Conservation (phyloP, 2,329 filamentous ascomycete species). For the Proliferodiscus dingleyae region DNA sequence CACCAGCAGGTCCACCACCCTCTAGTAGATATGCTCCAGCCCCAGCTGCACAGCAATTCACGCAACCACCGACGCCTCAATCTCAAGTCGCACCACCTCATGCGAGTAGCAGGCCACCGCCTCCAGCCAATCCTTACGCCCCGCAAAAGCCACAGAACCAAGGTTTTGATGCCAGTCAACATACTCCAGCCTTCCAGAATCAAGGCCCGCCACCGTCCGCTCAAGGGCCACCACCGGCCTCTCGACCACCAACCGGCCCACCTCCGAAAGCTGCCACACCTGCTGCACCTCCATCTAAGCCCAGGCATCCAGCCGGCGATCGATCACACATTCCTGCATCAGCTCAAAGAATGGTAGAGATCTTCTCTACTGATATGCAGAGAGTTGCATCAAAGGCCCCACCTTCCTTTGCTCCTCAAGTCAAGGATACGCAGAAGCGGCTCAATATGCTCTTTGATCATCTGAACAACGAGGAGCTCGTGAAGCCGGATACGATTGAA, state of each 20-base stretch:
- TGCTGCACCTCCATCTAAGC: slow-evolving; percentile 47
- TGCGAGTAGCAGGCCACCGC: slow-evolving; percentile 39
- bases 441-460: slow-evolving; percentile 94
- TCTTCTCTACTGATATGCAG: slow-evolving; percentile 79
- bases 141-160: slow-evolving; percentile 45
- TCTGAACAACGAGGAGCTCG: slow-evolving; percentile 88
- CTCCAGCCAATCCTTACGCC: slow-evolving; percentile 42
- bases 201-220: slow-evolving; percentile 34
- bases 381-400: slow-evolving; percentile 83
- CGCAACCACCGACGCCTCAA: slow-evolving; percentile 39
- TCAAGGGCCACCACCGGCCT: slow-evolving; percentile 40
- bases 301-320: slow-evolving; percentile 77
- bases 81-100: slow-evolving; percentile 37
- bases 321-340: slow-evolving; percentile 78
- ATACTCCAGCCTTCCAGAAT: slow-evolving; percentile 37
- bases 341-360: slow-evolving; percentile 74
- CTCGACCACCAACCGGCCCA: slow-evolving; percentile 37
- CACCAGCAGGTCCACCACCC: slow-evolving; percentile 64
- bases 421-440: slow-evolving; percentile 90
- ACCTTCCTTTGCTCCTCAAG: slow-evolving; percentile 78
- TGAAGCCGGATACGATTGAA: slow-evolving; percentile 73
- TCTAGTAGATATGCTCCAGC: slow-evolving; percentile 72
- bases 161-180: slow-evolving; percentile 41
- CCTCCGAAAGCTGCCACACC: slow-evolving; percentile 33
- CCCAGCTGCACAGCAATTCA: slow-evolving; percentile 50